Conservation (phyloP, 164 flowering plant species). For the Buxus sempervirens region DNA sequence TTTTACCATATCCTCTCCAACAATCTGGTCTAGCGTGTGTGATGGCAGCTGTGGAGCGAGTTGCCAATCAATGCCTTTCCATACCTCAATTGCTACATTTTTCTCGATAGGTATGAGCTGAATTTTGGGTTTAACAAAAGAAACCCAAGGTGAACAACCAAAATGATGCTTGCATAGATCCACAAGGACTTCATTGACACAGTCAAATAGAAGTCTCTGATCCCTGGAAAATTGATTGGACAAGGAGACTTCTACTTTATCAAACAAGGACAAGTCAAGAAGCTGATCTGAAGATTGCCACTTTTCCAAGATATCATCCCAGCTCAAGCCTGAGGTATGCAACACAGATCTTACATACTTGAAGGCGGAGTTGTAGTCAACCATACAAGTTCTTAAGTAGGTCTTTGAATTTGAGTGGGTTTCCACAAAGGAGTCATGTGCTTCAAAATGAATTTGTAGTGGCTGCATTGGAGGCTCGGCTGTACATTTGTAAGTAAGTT, state of each 20-base stretch:
- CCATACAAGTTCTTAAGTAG: background rate
- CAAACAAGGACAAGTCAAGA: slow-evolving; percentile 21
- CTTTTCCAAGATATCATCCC: slow-evolving; percentile 20
- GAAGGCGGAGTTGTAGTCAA: slow-evolving; percentile 6
- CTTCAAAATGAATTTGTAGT: slow-evolving; percentile 16
- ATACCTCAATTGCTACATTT: slow-evolving; percentile 20
- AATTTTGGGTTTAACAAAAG: slow-evolving; percentile 12
- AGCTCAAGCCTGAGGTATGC: slow-evolving; percentile 19
- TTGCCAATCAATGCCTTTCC: slow-evolving; percentile 19
- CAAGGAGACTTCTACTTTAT: slow-evolving; percentile 11
- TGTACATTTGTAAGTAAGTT: slow-evolving; percentile 9
- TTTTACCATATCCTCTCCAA: slow-evolving; percentile 24
- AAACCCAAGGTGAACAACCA: slow-evolving; percentile 22
- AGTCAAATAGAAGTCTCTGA: slow-evolving; percentile 25
- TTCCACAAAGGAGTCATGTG: background rate
- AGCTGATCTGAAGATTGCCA: slow-evolving; percentile 14
- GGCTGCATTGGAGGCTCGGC: slow-evolving; percentile 14
- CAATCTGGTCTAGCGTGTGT: slow-evolving; percentile 23
- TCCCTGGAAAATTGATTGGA: slow-evolving; percentile 11
- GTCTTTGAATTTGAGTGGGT: slow-evolving; percentile 8
- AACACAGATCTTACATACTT: slow-evolving; percentile 19
- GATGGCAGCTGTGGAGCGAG: slow-evolving; percentile 24
- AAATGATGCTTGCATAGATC: slow-evolving; percentile 14
- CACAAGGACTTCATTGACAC: slow-evolving; percentile 27
- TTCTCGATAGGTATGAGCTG: slow-evolving; percentile 6